Percentiles rank a stretch among this genome's conserved stretches.
These are phyloP conservation scores for Coffea eugenioides DNA, from an alignment of 257 asterid genomes.

Conservation along the genomic window DNA sequence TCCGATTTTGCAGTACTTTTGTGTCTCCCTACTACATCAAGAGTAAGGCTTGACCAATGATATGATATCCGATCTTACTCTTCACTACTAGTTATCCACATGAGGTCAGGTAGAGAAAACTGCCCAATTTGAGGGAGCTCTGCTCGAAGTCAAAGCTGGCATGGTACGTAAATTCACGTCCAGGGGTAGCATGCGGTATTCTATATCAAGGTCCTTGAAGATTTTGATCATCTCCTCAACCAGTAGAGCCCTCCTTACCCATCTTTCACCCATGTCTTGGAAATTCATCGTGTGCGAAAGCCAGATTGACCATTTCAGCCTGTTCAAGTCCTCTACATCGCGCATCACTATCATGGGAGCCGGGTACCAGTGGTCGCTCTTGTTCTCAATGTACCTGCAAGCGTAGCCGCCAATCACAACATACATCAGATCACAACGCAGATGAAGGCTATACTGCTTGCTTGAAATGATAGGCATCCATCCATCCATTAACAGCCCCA, in stretches of 20 bases:
- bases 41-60: background rate
- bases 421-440: background rate
- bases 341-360: conserved; percentile 74
- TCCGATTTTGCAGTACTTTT: background rate
- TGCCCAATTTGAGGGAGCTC: conserved; percentile 79
- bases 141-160: conserved; percentile 53
- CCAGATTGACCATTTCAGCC: conserved; percentile 78
- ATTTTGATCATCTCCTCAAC: conserved; percentile 75
- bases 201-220: conserved; percentile 77
- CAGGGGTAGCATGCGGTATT: conserved; percentile 69
- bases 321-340: conserved; percentile 85
- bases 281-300: conserved; percentile 69
- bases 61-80: background rate
- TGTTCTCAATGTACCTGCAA: conserved; percentile 61
- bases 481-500: no score
- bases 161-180: conserved; percentile 72
- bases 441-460: background rate
- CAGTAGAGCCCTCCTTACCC: conserved; percentile 63
- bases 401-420: background rate
- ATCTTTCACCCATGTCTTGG: conserved; percentile 95
- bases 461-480: background rate
- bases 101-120: conserved; percentile 19
- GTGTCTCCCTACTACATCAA: background rate
- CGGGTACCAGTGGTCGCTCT: conserved; percentile 78
- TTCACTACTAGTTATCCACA: background rate